phyloP scores from a whole-genome alignment of 257 asterid genomes.

The Petrea volubilis region DNA sequence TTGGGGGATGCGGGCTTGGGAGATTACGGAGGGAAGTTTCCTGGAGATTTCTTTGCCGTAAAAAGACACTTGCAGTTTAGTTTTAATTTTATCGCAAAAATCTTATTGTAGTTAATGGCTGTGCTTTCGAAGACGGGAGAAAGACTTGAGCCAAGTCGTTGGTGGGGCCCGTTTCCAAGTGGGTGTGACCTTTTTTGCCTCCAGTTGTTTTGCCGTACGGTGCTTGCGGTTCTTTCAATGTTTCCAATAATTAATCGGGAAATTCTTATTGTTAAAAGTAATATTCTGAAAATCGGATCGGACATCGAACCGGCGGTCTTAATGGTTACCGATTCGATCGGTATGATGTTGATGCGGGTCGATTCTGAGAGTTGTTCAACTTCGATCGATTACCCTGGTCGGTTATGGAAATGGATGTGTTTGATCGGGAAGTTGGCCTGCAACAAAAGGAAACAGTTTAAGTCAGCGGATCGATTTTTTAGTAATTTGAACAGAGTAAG shows the following conservation, averaged over 20 bases:
- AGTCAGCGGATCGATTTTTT: too few relatives aligned
- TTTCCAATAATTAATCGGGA: neutral
- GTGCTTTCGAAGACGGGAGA: conserved; percentile 14
- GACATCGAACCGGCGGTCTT: too few relatives aligned
- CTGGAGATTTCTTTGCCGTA: conserved; percentile 32
- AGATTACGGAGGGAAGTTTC: conserved; percentile 40
- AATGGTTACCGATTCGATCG: too few relatives aligned
- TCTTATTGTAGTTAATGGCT: neutral
- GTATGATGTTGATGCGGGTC: too few relatives aligned
- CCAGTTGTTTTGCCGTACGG: neutral
- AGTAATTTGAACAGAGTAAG: too few relatives aligned
- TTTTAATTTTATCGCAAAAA: conserved; percentile 22
- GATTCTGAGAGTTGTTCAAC: too few relatives aligned
- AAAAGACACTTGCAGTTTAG: neutral
- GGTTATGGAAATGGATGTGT: too few relatives aligned
- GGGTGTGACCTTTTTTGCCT: neutral
- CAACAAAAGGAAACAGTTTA: too few relatives aligned
- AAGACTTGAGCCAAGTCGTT: conserved; percentile 31
- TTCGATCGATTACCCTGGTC: too few relatives aligned
- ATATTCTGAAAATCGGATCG: too few relatives aligned
- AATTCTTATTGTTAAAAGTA: neutral
- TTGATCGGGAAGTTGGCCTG: too few relatives aligned
- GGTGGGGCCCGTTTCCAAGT: conserved; percentile 24
- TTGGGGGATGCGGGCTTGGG: neutral
- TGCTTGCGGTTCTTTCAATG: neutral